Percentiles rank a stretch among this genome's conserved stretches.
Conservation (phyloP, 2,329 filamentous ascomycete genomes). For the Diplodia intermedia region DNA sequence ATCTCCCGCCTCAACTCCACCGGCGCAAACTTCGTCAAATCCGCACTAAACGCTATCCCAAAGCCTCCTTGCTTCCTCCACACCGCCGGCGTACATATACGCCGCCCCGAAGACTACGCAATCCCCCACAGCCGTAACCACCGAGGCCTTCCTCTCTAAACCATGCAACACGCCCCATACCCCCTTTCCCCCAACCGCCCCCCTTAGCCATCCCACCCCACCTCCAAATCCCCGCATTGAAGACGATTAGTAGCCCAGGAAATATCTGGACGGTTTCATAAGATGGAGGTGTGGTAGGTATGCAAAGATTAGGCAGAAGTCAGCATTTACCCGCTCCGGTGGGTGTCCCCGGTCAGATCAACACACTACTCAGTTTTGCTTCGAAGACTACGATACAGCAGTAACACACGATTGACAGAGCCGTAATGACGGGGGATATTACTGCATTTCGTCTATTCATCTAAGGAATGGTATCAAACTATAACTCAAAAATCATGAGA, state of each 20-base stretch:
- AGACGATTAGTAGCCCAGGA: not conserved
- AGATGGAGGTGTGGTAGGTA: not conserved
- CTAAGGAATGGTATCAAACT: slow-evolving; percentile 13
- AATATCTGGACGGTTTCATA: not conserved
- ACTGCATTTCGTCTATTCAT: slow-evolving; percentile 1
- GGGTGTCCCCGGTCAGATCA: not conserved
- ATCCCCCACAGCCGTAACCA: no score
- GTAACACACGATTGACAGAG: not conserved
- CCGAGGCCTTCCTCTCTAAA: no score
- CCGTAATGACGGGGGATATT: not conserved
- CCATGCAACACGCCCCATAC: no score
- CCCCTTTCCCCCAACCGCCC: no score
- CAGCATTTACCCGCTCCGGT: not conserved
- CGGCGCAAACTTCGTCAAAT: no score
- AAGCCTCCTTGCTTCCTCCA: no score
- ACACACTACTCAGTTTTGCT: not conserved
- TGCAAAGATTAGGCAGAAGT: not conserved
- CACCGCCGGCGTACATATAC: no score
- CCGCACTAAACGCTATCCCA: no score
- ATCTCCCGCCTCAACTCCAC: no score
- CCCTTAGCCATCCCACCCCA: no score
- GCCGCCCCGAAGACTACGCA: no score
- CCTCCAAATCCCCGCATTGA: not conserved
- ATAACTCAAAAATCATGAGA: not conserved
- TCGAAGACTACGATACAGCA: not conserved